Percentiles rank a stretch among this genome's conserved stretches.
phyloP scores from a whole-genome alignment of 768 basidiomycete genomes.

The Mycena amicta region DNA sequence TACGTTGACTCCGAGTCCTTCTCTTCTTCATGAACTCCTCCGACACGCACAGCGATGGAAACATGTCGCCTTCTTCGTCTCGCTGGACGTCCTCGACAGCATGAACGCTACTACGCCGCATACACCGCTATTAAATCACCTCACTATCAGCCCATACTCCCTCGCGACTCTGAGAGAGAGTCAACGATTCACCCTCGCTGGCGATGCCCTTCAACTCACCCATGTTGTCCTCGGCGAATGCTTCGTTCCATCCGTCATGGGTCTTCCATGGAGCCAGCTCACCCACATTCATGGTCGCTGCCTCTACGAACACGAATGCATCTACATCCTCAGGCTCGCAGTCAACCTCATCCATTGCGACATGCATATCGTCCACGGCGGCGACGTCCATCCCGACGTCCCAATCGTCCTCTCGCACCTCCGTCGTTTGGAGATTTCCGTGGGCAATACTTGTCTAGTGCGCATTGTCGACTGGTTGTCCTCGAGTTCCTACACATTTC shows the following conservation, averaged over 20 bases:
- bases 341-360: not conserved
- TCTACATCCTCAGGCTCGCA: too few species aligned
- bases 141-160: not conserved
- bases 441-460: too few species aligned
- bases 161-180: too few species aligned
- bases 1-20: not conserved
- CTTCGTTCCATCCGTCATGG: not conserved
- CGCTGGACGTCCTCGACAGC: not conserved
- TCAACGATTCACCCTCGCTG: not conserved
- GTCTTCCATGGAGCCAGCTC: not conserved
- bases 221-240: not conserved
- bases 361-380: not conserved
- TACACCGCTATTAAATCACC: constrained; percentile 3
- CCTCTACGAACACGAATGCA: not conserved
- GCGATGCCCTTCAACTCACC: not conserved
- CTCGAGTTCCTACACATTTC: too few species aligned
- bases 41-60: constrained; percentile 4
- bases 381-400: too few species aligned
- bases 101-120: constrained; percentile 6
- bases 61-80: not conserved
- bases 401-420: too few species aligned
- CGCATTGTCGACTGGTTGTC: too few species aligned
- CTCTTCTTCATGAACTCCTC: not conserved
- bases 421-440: too few species aligned
- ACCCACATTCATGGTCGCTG: not conserved